phyloP scores from a whole-genome alignment of 306 rosid genomes.

The Fragaria iinumae region DNA sequence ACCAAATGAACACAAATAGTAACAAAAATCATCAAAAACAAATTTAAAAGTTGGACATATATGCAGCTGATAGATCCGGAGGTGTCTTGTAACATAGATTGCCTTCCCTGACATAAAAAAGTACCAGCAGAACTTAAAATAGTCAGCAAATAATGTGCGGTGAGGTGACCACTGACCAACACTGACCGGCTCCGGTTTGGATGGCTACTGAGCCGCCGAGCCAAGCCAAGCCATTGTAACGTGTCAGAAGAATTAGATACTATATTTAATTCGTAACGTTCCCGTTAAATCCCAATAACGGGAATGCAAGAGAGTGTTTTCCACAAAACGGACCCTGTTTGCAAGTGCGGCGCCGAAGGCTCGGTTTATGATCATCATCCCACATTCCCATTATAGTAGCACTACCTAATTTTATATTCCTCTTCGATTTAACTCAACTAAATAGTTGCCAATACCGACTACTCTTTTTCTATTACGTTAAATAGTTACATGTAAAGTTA shows the following conservation, averaged over 20 bases:
- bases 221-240: not conserved
- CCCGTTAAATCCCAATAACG: not conserved
- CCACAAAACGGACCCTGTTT: slow-evolving; percentile 1
- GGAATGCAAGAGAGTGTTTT: not conserved
- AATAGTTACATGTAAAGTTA: too few species aligned
- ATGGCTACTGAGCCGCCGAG: not conserved
- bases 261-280: not conserved
- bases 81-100: not conserved
- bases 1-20: not conserved
- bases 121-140: not conserved
- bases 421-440: not conserved
- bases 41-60: not conserved
- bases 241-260: not conserved
- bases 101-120: not conserved
- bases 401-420: not conserved
- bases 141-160: not conserved
- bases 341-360: slow-evolving; percentile 15
- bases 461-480: too few species aligned
- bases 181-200: not conserved
- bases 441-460: too few species aligned
- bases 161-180: not conserved
- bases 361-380: not conserved
- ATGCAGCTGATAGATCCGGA: not conserved
- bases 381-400: not conserved
- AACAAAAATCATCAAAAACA: not conserved